phyloP scores from a whole-genome alignment of 2,329 filamentous ascomycete genomes.

The Leptodontidium sp. region DNA sequence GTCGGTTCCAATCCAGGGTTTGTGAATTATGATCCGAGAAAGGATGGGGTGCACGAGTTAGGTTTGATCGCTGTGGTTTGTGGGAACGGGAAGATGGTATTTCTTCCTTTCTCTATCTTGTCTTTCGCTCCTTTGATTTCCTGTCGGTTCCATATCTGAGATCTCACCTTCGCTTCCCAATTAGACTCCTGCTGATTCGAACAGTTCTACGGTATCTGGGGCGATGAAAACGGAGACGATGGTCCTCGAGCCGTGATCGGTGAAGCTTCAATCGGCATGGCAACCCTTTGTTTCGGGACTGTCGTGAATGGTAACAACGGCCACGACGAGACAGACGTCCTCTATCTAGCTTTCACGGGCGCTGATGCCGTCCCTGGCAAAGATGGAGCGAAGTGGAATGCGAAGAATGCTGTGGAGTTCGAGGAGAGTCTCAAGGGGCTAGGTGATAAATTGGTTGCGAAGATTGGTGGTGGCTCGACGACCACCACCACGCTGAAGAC shows the following conservation, averaged over 20 bases:
- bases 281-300: slow-evolving; percentile 63
- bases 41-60: slow-evolving; percentile 57
- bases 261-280: slow-evolving; percentile 65
- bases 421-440: slow-evolving; percentile 59
- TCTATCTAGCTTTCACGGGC: slow-evolving; percentile 69
- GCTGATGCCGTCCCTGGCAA: slow-evolving; percentile 63
- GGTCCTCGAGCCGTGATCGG: slow-evolving; percentile 57
- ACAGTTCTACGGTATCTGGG: slow-evolving; percentile 67
- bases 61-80: slow-evolving; percentile 65
- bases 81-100: slow-evolving; percentile 51
- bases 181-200: neutral
- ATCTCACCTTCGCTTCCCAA: neutral
- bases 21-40: slow-evolving; percentile 52
- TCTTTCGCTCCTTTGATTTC: neutral
- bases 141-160: neutral
- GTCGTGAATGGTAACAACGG: slow-evolving; percentile 63
- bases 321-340: slow-evolving; percentile 63
- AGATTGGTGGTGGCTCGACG: slow-evolving; percentile 41
- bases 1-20: slow-evolving; percentile 47
- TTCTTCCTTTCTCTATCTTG: neutral
- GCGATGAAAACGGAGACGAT: slow-evolving; percentile 66
- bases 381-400: slow-evolving; percentile 62
- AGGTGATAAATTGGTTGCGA: slow-evolving; percentile 60
- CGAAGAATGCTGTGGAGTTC: slow-evolving; percentile 57
- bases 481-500: slow-evolving; percentile 24